A percentile compares a stretch with the other conserved stretches of the same genome.
Evolutionary conservation across 345 rosid genomes (phyloP).

Genomic region (Turnera subulata): DNA sequence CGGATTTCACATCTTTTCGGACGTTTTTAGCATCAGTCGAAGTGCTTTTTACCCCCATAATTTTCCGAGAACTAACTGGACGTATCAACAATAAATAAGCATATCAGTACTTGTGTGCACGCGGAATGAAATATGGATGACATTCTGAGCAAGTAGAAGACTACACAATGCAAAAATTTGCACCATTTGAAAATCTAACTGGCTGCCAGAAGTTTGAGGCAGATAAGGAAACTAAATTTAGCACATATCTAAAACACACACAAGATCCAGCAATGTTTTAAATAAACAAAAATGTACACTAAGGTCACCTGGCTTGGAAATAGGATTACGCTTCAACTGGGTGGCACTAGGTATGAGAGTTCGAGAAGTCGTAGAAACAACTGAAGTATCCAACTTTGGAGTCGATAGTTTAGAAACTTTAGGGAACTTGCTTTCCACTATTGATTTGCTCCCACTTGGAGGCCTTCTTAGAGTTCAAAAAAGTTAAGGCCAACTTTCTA

Average conservation of each 20-base stretch:
- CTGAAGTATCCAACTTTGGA: slow-evolving; percentile 33
- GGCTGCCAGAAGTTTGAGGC: background rate
- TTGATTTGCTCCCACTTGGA: slow-evolving; percentile 36
- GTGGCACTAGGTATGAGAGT: slow-evolving; percentile 25
- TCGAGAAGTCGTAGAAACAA: slow-evolving; percentile 32
- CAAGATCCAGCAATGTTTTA: background rate
- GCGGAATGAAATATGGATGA: too few species aligned
- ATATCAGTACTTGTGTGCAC: too few species aligned
- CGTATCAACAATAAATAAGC: background rate
- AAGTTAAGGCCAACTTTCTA: slow-evolving; percentile 53
- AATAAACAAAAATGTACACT: background rate
- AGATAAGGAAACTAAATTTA: background rate
- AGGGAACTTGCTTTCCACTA: slow-evolving; percentile 37
- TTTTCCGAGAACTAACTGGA: slow-evolving; percentile 40
- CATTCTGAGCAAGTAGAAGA: too few species aligned
- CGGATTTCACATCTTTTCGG: slow-evolving; percentile 38
- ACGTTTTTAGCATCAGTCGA: slow-evolving; percentile 26
- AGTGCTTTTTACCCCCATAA: slow-evolving; percentile 31
- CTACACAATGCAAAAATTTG: background rate
- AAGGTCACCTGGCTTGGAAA: slow-evolving; percentile 45
- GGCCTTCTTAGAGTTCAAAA: slow-evolving; percentile 57
- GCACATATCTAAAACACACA: slow-evolving; percentile 1
- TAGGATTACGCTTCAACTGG: slow-evolving; percentile 36
- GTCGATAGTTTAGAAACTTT: slow-evolving; percentile 40
- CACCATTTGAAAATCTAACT: background rate